Percentiles rank a stretch among this genome's conserved stretches.
These are phyloP conservation scores for Pichia sp. DNA, from an alignment of 1,139 yeast species.

Conservation along the genomic window DNA sequence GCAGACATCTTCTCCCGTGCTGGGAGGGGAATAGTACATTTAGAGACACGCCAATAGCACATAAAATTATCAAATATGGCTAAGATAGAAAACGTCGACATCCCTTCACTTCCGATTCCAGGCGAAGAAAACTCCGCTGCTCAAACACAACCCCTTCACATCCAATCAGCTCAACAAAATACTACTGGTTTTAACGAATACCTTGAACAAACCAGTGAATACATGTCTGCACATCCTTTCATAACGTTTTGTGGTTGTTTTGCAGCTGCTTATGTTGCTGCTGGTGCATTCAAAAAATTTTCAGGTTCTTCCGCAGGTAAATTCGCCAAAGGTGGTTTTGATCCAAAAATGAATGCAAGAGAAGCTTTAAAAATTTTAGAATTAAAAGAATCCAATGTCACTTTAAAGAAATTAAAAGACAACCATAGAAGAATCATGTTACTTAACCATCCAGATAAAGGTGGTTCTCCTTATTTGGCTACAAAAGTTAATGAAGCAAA, in stretches of 20 bases:
- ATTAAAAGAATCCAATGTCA: conserved; percentile 70
- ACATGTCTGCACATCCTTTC: conserved; percentile 74
- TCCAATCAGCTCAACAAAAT: conserved; percentile 23
- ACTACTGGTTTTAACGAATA: conserved; percentile 52
- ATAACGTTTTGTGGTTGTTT: conserved; percentile 66
- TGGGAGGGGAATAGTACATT: too few species aligned
- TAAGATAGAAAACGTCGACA: conserved; percentile 38
- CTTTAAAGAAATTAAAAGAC: conserved; percentile 77
- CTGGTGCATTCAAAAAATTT: conserved; percentile 63
- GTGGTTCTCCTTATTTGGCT: conserved; percentile 92
- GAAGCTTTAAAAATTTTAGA: conserved; percentile 89
- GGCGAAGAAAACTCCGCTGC: conserved; percentile 41
- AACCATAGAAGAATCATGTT: conserved; percentile 91
- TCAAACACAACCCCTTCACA: conserved; percentile 17
- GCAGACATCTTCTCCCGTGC: too few species aligned
- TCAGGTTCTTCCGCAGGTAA: conserved; percentile 70
- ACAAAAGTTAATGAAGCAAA: conserved; percentile 97
- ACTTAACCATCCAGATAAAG: conserved; percentile 95
- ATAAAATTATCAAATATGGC: conserved; percentile 18
- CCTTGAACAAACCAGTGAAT: conserved; percentile 57
- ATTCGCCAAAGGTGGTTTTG: conserved; percentile 82
- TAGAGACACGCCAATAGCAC: too few species aligned
- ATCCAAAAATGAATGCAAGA: conserved; percentile 77
- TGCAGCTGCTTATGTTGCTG: conserved; percentile 56
- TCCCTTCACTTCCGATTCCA: conserved; percentile 56